Percentiles rank a stretch among this genome's conserved stretches.
phyloP scores from a whole-genome alignment of 805 yeast species.

The Debaryomyces hansenii region DNA sequence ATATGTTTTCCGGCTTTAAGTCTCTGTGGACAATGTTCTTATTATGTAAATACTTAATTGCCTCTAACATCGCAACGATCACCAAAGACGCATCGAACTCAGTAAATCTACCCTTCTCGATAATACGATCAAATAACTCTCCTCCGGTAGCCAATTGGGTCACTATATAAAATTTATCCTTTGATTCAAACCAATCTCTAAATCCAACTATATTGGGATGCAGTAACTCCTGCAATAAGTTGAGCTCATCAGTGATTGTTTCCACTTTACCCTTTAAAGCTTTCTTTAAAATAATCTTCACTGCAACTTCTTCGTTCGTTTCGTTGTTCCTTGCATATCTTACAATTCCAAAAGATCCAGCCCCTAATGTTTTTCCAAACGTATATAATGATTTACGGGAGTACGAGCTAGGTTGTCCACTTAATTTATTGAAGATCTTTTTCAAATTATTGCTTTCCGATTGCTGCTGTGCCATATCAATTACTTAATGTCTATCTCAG shows the following conservation, averaged over 20 bases:
- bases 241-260: slow-evolving; percentile 76
- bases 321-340: slow-evolving; percentile 61
- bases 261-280: slow-evolving; percentile 78
- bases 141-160: slow-evolving; percentile 97
- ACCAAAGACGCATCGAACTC: slow-evolving; percentile 84
- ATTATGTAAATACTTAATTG: slow-evolving; percentile 75
- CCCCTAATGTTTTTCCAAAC: slow-evolving; percentile 85
- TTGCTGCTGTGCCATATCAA: not conserved
- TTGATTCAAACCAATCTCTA: slow-evolving; percentile 90
- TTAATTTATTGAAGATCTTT: slow-evolving; percentile 51
- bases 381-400: slow-evolving; percentile 66
- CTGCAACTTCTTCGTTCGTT: slow-evolving; percentile 73
- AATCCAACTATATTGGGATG: slow-evolving; percentile 91
- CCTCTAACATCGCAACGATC: slow-evolving; percentile 71
- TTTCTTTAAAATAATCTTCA: slow-evolving; percentile 84
- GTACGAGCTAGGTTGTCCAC: slow-evolving; percentile 74
- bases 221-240: slow-evolving; percentile 60
- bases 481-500: too few relatives aligned
- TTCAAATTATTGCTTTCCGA: slow-evolving; percentile 24
- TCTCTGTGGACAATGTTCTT: slow-evolving; percentile 88
- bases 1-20: slow-evolving; percentile 89
- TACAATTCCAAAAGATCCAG: slow-evolving; percentile 94
- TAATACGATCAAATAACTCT: slow-evolving; percentile 86
- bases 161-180: slow-evolving; percentile 88
- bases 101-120: slow-evolving; percentile 78